Evolutionary conservation across 129 eudicot genomes (phyloP).

Genomic region (Logfia minima): DNA sequence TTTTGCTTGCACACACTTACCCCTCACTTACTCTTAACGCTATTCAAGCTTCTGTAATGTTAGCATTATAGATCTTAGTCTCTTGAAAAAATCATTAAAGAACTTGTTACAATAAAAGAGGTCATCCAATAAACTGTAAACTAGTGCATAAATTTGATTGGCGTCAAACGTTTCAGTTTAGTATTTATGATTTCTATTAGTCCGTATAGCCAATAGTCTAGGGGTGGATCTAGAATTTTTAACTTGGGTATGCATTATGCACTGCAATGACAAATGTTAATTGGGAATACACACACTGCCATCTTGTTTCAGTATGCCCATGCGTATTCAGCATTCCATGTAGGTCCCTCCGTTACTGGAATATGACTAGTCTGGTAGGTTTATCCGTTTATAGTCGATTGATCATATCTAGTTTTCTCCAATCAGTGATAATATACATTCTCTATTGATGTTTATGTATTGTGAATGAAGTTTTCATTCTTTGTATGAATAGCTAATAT

Average conservation of each 20-base stretch:
- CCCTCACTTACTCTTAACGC: too few relatives aligned
- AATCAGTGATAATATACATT: slow-evolving; percentile 12
- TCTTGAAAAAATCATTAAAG: not conserved
- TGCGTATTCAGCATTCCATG: not conserved
- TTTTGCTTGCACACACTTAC: not conserved
- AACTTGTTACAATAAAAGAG: not conserved
- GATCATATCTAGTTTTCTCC: not conserved
- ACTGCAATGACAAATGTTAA: not conserved
- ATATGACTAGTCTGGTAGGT: not conserved
- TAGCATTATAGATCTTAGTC: not conserved
- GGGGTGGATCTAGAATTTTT: not conserved
- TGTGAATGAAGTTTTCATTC: slow-evolving; percentile 9
- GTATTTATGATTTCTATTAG: not conserved
- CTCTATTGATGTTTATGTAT: not conserved
- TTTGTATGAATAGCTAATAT: slow-evolving; percentile 20
- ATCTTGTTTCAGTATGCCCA: not conserved
- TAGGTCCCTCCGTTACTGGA: not conserved
- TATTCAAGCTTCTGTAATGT: not conserved
- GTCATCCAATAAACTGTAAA: not conserved
- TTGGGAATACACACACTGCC: not conserved
- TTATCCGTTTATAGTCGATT: not conserved
- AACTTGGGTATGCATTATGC: not conserved
- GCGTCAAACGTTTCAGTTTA: not conserved
- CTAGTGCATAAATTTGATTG: not conserved
- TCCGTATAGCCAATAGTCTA: not conserved